Evolutionary conservation across 768 basidiomycete genomes (phyloP).

Genomic region (Amanita exitialis): DNA sequence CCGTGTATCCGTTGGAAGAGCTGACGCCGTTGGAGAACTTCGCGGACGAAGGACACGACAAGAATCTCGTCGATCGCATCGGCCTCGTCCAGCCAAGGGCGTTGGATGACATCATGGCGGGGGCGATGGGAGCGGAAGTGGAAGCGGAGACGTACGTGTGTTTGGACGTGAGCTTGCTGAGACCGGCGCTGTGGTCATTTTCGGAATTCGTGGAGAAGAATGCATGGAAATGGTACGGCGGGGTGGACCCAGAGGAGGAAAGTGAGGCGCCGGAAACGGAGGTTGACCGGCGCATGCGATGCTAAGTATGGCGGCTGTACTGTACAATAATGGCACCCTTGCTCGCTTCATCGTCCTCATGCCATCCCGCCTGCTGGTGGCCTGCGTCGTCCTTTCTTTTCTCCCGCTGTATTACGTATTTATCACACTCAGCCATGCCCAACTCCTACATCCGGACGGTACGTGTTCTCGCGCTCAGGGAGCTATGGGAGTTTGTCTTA

Average conservation of each 20-base stretch:
- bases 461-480: background rate
- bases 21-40: slow-evolving; percentile 20
- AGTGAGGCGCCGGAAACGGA: slow-evolving; percentile 20
- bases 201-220: slow-evolving; percentile 70
- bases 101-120: slow-evolving; percentile 16
- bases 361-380: slow-evolving; percentile 7
- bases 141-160: slow-evolving; percentile 73
- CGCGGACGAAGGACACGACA: slow-evolving; percentile 8
- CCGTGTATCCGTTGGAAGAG: slow-evolving; percentile 44
- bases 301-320: background rate
- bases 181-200: slow-evolving; percentile 67
- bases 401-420: background rate
- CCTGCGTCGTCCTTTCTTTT: background rate
- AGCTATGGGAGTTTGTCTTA: background rate
- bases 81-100: slow-evolving; percentile 32
- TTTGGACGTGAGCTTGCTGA: slow-evolving; percentile 32
- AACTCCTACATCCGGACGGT: background rate
- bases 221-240: slow-evolving; percentile 70
- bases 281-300: slow-evolving; percentile 42
- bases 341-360: slow-evolving; percentile 10
- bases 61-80: slow-evolving; percentile 27
- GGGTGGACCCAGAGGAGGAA: slow-evolving; percentile 17
- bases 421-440: background rate
- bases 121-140: slow-evolving; percentile 15
- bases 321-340: background rate